Percentiles rank a stretch among this genome's conserved stretches.
Conservation (phyloP, 805 yeast genomes). For the Kodamaea hsintzibuensis region DNA sequence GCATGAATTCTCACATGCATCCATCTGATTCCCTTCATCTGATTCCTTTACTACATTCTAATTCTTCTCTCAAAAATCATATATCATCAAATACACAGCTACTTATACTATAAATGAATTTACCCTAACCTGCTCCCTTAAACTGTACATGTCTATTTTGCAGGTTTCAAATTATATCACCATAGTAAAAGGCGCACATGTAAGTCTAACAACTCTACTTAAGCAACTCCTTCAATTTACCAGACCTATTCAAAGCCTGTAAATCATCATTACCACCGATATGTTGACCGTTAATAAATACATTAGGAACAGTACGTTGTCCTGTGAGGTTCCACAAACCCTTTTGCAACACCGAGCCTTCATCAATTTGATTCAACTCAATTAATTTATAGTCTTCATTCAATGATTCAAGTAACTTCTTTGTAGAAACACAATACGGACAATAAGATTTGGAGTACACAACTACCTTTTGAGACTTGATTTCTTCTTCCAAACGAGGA, state of each 20-base stretch:
- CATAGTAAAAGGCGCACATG: no score
- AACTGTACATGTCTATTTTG: no score
- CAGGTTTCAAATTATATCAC: no score
- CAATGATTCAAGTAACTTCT: slow-evolving; percentile 25
- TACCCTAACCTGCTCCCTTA: no score
- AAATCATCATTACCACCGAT: slow-evolving; percentile 41
- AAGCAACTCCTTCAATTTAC: slow-evolving; percentile 19
- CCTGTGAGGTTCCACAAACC: slow-evolving; percentile 34
- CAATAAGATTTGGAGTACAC: slow-evolving; percentile 41
- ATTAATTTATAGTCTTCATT: slow-evolving; percentile 24
- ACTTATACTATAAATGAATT: no score
- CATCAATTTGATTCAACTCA: slow-evolving; percentile 27
- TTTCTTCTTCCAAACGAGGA: slow-evolving; percentile 7
- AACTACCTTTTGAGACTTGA: slow-evolving; percentile 18
- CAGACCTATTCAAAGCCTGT: slow-evolving; percentile 26
- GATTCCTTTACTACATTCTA: no score
- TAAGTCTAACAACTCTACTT: background rate
- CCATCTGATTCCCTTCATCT: no score
- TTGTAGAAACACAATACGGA: slow-evolving; percentile 46
- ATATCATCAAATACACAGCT: no score
- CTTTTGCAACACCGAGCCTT: slow-evolving; percentile 31
- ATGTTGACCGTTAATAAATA: slow-evolving; percentile 38
- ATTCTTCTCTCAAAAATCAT: no score
- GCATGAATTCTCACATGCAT: no score
- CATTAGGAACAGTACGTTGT: slow-evolving; percentile 39